A percentile compares a stretch with the other conserved stretches of the same genome.
phyloP scores from a whole-genome alignment of 2,329 filamentous ascomycete genomes.

The Alternaria solani region DNA sequence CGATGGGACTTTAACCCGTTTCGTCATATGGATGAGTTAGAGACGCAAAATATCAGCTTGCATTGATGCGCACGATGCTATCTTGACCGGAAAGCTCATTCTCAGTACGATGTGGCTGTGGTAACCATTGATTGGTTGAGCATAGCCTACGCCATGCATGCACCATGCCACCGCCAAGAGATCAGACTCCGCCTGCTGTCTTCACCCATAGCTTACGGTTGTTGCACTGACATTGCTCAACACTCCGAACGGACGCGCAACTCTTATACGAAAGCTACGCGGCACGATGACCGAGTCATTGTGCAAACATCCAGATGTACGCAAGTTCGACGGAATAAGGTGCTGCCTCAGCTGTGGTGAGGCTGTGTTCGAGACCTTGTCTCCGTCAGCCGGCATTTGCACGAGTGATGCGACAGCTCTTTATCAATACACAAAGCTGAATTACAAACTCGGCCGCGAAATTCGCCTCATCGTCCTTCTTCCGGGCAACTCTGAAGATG shows the following conservation, averaged over 20 bases:
- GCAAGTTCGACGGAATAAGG: constrained; percentile 21
- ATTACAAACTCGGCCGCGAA: constrained; percentile 15
- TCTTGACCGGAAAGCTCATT: background rate
- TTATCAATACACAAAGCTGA: constrained; percentile 17
- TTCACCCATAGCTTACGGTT: background rate
- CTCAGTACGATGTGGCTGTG: background rate
- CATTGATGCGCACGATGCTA: background rate
- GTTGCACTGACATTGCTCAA: background rate
- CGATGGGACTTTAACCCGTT: constrained; percentile 24
- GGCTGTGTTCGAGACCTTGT: constrained; percentile 9
- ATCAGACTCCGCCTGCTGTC: background rate
- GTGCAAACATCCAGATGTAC: constrained; percentile 23
- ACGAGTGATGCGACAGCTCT: background rate
- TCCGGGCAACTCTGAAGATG: background rate
- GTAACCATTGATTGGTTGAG: background rate
- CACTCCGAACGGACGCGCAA: too few relatives aligned
- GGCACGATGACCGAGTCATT: background rate
- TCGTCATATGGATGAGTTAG: constrained; percentile 16
- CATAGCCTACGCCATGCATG: background rate
- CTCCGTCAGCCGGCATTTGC: too few relatives aligned
- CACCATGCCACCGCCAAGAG: background rate
- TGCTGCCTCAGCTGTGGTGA: constrained; percentile 26
- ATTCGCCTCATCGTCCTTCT: constrained; percentile 8
- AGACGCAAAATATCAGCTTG: constrained; percentile 15
- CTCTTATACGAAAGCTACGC: background rate